Conservation (phyloP, 2,329 filamentous ascomycete genomes). For the Zelopaecilomyces penicillatus region DNA sequence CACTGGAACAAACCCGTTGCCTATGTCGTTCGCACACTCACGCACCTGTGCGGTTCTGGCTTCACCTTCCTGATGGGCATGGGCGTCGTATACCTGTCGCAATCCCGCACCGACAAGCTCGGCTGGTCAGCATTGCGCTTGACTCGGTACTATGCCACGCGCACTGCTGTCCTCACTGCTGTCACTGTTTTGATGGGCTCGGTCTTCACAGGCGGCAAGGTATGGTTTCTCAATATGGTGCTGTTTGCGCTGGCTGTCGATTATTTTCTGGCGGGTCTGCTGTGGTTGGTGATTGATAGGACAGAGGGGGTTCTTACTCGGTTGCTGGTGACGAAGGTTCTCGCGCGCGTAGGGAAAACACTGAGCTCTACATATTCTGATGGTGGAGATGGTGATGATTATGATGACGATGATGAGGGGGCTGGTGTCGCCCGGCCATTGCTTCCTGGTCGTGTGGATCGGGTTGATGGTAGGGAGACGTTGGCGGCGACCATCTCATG, state of each 20-base stretch:
- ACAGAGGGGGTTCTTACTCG: conserved; percentile 26
- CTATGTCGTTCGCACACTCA: conserved; percentile 32
- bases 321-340: conserved; percentile 12
- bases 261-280: conserved; percentile 33
- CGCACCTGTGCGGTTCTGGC: conserved; percentile 37
- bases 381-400: conserved; percentile 3
- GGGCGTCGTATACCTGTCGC: conserved; percentile 36
- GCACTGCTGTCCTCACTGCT: conserved; percentile 27
- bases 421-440: conserved; percentile 4
- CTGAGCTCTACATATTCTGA: not conserved
- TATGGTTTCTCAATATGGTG: conserved; percentile 36
- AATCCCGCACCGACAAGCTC: conserved; percentile 27
- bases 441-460: not conserved
- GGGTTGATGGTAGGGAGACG: conserved; percentile 1
- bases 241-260: conserved; percentile 37
- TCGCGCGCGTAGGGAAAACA: conserved; percentile 1
- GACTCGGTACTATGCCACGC: conserved; percentile 29
- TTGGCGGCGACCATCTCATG: conserved; percentile 24
- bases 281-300: conserved; percentile 29
- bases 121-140: conserved; percentile 30
- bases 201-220: conserved; percentile 20
- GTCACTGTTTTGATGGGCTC: conserved; percentile 25
- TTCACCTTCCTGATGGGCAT: conserved; percentile 39
- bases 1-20: conserved; percentile 30
- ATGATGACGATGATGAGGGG: conserved; percentile 19